Conservation (phyloP, 164 flowering plant genomes). For the Dillenia turbinata region DNA sequence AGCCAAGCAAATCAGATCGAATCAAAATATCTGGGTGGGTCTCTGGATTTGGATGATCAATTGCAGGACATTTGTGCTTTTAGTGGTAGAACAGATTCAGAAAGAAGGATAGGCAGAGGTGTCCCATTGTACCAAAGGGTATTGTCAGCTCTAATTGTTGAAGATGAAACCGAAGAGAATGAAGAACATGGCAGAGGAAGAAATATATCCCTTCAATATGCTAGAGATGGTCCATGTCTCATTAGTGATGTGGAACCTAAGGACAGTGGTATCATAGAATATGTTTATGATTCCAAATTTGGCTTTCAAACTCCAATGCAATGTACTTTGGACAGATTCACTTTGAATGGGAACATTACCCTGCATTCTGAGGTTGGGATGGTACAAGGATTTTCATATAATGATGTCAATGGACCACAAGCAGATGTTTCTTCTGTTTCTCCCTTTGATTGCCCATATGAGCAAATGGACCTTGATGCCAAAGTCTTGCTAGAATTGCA, state of each 20-base stretch:
- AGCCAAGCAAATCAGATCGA: constrained; percentile 18
- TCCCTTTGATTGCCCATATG: constrained; percentile 45
- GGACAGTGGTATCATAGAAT: constrained; percentile 24
- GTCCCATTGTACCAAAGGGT: constrained; percentile 78
- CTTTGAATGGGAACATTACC: constrained; percentile 50
- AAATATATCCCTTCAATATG: constrained; percentile 23
- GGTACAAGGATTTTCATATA: constrained; percentile 20
- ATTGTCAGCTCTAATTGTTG: constrained; percentile 70
- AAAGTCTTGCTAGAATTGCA: constrained; percentile 72
- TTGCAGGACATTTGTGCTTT: constrained; percentile 20
- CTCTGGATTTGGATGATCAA: constrained; percentile 22
- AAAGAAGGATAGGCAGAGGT: constrained; percentile 26
- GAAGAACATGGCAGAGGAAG: constrained; percentile 36
- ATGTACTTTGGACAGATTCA: constrained; percentile 18
- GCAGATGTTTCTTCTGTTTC: constrained; percentile 23
- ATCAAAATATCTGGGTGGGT: constrained; percentile 17
- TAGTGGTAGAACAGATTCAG: constrained; percentile 26
- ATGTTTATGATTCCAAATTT: constrained; percentile 28
- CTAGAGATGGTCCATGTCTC: constrained; percentile 22
- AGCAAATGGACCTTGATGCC: constrained; percentile 54
- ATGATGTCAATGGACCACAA: constrained; percentile 28
- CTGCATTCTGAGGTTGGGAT: constrained; percentile 30
- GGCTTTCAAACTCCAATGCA: constrained; percentile 24
- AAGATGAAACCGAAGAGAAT: constrained; percentile 61
- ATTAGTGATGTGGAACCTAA: constrained; percentile 28